These are phyloP conservation scores for Quercus gilva DNA, from an alignment of 306 rosid genomes.

Conservation along the genomic window DNA sequence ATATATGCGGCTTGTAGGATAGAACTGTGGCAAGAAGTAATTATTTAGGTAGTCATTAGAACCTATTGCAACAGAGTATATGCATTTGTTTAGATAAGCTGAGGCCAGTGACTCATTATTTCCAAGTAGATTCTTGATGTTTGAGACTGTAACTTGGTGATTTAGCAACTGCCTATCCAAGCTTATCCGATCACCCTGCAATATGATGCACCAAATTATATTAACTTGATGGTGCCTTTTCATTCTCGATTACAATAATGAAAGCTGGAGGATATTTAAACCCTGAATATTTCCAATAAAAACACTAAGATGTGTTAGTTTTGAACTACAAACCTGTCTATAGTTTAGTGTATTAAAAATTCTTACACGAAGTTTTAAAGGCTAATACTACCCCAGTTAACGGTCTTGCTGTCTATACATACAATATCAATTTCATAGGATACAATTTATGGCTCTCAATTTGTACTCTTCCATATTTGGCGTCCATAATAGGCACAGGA, in stretches of 20 bases:
- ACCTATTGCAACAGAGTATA: constrained; percentile 17
- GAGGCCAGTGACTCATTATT: not conserved
- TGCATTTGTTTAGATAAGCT: constrained; percentile 20
- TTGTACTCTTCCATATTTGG: too few species aligned
- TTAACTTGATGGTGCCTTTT: not conserved
- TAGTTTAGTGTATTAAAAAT: too few species aligned
- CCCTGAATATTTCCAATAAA: too few species aligned
- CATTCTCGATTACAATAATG: not conserved
- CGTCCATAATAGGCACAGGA: too few species aligned
- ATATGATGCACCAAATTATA: not conserved
- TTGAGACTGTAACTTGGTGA: constrained; percentile 10
- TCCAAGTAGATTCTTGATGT: not conserved
- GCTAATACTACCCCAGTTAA: too few species aligned
- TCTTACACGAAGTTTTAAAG: too few species aligned
- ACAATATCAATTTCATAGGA: too few species aligned
- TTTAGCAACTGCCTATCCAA: constrained; percentile 19
- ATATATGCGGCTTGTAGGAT: constrained; percentile 2
- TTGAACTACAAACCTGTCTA: too few species aligned
- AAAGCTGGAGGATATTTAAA: too few species aligned
- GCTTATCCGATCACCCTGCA: constrained; percentile 25
- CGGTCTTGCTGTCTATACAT: too few species aligned
- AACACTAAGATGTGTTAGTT: too few species aligned
- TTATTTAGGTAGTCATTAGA: constrained; percentile 22
- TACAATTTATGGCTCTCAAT: too few species aligned
- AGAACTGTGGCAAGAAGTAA: constrained; percentile 12